These are phyloP conservation scores for Dactylellina parvicollis DNA, from an alignment of 2,329 filamentous ascomycete species.

Conservation along the genomic window DNA sequence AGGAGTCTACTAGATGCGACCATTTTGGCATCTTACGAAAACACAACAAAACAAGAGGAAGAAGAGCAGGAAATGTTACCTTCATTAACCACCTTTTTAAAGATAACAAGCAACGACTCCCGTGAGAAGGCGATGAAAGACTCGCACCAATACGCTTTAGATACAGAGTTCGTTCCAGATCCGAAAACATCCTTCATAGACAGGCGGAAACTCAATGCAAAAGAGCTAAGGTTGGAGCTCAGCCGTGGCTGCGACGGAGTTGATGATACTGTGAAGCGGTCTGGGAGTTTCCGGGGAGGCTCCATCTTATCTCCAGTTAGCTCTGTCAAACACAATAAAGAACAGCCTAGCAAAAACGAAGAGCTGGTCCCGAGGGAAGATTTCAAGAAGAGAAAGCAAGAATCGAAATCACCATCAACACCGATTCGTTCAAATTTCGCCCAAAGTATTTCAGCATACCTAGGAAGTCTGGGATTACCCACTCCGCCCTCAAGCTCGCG, in stretches of 20 bases:
- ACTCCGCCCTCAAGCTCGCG: conserved; percentile 40
- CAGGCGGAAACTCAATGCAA: conserved; percentile 45
- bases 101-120: conserved; percentile 12
- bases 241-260: conserved; percentile 22
- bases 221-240: conserved; percentile 46
- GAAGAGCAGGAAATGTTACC: conserved; percentile 17
- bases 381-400: conserved; percentile 1
- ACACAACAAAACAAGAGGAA: conserved; percentile 3
- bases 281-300: conserved; percentile 22
- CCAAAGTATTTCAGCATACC: conserved; percentile 38
- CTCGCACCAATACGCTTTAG: neutral
- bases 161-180: conserved; percentile 19
- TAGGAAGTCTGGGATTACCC: conserved; percentile 28
- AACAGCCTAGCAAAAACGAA: neutral
- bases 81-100: conserved; percentile 20
- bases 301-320: conserved; percentile 18
- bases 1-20: neutral
- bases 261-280: conserved; percentile 15
- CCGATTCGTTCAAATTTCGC: conserved; percentile 39
- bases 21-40: neutral
- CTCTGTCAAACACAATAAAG: conserved; percentile 11
- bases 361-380: neutral
- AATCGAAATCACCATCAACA: conserved; percentile 23
- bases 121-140: conserved; percentile 1
- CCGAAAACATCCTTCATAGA: conserved; percentile 45